Percentiles rank a stretch among this genome's conserved stretches.
These are phyloP conservation scores for Baorangia bicolor DNA, from an alignment of 768 basidiomycete genomes.

Conservation along the genomic window DNA sequence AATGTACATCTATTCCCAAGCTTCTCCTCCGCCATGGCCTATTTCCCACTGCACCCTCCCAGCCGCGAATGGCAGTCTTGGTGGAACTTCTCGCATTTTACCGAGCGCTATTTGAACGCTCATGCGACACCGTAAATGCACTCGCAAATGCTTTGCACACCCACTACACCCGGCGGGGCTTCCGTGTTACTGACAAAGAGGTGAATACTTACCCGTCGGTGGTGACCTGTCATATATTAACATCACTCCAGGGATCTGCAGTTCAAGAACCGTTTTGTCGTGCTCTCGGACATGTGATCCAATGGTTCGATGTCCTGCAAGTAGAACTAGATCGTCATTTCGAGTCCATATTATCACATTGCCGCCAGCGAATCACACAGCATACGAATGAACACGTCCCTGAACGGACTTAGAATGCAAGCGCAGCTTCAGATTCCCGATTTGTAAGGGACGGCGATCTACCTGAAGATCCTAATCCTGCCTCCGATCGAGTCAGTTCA, in stretches of 20 bases:
- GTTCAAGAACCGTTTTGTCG: slow-evolving; percentile 33
- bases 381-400: no score
- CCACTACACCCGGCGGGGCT: slow-evolving; percentile 16
- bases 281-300: slow-evolving; percentile 24
- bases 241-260: no score
- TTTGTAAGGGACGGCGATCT: no score
- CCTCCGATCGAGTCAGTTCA: no score
- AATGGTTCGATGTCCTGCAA: slow-evolving; percentile 30
- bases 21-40: slow-evolving; percentile 31
- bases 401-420: no score
- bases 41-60: slow-evolving; percentile 33
- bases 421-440: no score
- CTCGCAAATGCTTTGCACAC: background rate
- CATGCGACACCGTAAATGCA: slow-evolving; percentile 18
- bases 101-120: slow-evolving; percentile 33
- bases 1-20: no score
- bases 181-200: no score
- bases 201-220: no score
- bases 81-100: slow-evolving; percentile 32
- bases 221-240: no score
- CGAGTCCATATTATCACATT: slow-evolving; percentile 2
- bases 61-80: slow-evolving; percentile 15
- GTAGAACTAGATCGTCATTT: slow-evolving; percentile 6
- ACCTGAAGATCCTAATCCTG: no score
- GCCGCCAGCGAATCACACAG: background rate